Evolutionary conservation across 2,329 filamentous ascomycete species (phyloP).

Genomic region (Ophiostoma sp.): DNA sequence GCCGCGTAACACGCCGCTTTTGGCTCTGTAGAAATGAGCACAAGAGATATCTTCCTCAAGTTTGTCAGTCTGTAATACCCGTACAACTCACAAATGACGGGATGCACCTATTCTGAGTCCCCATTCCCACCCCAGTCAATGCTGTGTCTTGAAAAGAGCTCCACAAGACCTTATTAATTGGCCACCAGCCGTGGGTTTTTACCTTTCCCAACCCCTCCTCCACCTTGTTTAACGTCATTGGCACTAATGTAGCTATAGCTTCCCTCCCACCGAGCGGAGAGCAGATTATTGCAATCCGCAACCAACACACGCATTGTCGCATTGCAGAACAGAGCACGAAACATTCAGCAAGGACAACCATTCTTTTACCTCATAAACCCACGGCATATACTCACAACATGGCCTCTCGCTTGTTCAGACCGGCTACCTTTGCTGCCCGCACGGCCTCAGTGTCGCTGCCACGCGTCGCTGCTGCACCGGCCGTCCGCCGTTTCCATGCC

Average conservation of each 20-base stretch:
- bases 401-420: slow-evolving; percentile 28
- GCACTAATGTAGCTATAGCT: not conserved
- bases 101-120: not conserved
- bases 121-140: not conserved
- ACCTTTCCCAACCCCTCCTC: not conserved
- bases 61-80: not conserved
- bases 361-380: not conserved
- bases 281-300: not conserved
- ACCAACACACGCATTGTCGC: not conserved
- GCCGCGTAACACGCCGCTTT: too few species aligned
- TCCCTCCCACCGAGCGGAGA: not conserved
- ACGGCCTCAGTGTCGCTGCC: slow-evolving; percentile 13
- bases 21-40: too few species aligned
- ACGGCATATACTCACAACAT: slow-evolving; percentile 9
- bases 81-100: not conserved
- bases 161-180: slow-evolving; percentile 15
- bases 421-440: slow-evolving; percentile 23
- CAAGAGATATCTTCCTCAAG: too few species aligned
- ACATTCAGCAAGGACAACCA: not conserved
- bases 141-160: not conserved
- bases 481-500: slow-evolving; percentile 58
- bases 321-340: not conserved
- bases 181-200: not conserved
- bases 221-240: slow-evolving; percentile 6
- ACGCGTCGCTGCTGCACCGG: not conserved